Evolutionary conservation across 176 grass and related monocot species (phyloP).

Genomic region (Carex parvula): DNA sequence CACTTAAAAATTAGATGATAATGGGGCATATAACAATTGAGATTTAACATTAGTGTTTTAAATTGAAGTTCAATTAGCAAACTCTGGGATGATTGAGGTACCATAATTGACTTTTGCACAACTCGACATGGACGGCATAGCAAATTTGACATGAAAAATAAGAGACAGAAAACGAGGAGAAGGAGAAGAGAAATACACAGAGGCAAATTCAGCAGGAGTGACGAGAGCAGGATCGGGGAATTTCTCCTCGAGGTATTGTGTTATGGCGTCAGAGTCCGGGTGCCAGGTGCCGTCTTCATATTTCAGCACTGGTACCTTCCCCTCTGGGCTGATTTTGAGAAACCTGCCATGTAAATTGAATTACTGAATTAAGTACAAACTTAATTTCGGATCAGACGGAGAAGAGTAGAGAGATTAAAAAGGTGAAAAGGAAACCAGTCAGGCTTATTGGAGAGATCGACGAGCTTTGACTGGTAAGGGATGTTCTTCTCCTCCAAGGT

Average conservation of each 20-base stretch:
- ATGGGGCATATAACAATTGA: background rate
- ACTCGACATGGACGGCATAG: background rate
- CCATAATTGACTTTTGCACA: background rate
- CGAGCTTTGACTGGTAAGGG: conserved; percentile 27
- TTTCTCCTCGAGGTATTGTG: conserved; percentile 69
- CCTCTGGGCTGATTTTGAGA: conserved; percentile 70
- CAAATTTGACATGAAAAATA: background rate
- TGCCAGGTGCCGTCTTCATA: conserved; percentile 62
- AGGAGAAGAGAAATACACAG: conserved; percentile 42
- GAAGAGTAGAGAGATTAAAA: background rate
- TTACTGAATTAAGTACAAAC: background rate
- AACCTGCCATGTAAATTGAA: conserved; percentile 39
- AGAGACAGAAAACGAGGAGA: background rate
- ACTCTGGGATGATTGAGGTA: background rate
- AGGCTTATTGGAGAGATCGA: conserved; percentile 26
- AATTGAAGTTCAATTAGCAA: background rate
- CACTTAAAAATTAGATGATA: background rate
- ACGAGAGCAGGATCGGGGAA: conserved; percentile 59
- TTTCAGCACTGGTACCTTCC: conserved; percentile 82
- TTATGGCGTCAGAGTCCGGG: conserved; percentile 80
- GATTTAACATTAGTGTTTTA: background rate
- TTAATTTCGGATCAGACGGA: too few relatives aligned
- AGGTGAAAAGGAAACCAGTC: conserved; percentile 14
- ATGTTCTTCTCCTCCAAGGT: conserved; percentile 34
- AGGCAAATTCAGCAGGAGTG: conserved; percentile 59